Conservation (phyloP, 2,329 filamentous ascomycete species). For the Aspergillus sp. region DNA sequence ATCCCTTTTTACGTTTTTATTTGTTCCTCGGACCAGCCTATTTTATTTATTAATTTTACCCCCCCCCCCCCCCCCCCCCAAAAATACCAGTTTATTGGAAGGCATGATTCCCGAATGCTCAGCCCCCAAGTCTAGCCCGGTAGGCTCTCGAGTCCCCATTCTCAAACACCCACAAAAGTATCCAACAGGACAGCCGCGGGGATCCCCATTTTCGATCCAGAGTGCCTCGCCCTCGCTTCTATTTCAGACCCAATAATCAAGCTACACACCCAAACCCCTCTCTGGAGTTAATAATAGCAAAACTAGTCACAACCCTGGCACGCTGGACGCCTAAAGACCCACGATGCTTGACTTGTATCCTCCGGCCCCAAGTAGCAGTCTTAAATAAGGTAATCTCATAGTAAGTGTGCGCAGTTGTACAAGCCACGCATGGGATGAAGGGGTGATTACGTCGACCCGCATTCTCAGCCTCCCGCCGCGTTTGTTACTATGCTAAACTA, state of each 20-base stretch:
- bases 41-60: too few species aligned
- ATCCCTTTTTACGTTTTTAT: too few species aligned
- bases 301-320: neutral
- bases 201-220: neutral
- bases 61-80: neutral
- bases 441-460: neutral
- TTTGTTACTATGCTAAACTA: too few species aligned
- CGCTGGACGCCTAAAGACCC: neutral
- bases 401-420: too few species aligned
- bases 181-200: neutral
- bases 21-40: too few species aligned
- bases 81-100: neutral
- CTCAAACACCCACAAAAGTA: neutral
- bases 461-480: neutral
- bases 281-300: neutral
- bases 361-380: neutral
- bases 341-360: too few species aligned
- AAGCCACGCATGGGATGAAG: too few species aligned
- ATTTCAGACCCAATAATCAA: neutral
- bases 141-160: neutral
- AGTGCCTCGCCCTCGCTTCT: too few species aligned
- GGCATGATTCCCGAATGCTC: neutral
- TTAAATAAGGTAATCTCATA: too few species aligned
- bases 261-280: neutral
- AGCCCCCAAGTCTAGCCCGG: neutral